phyloP scores from a whole-genome alignment of 768 basidiomycete genomes.

The Psilocybe cubensis region DNA sequence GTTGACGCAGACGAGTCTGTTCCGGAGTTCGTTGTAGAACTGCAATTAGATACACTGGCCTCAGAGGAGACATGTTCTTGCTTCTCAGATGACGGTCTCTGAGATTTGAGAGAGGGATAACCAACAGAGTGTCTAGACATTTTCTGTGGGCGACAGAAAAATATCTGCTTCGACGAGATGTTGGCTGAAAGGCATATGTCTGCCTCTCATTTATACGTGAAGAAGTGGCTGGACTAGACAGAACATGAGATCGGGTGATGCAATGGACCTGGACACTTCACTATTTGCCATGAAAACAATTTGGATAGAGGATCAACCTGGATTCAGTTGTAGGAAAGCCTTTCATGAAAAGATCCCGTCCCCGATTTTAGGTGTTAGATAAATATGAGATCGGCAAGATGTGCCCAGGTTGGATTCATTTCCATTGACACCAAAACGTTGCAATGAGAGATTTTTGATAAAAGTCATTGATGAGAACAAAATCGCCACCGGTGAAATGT shows the following conservation, averaged over 20 bases:
- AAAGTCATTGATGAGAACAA: slow-evolving; percentile 31
- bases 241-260: slow-evolving; percentile 29
- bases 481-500: slow-evolving; percentile 25
- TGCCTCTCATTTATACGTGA: slow-evolving; percentile 32
- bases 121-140: slow-evolving; percentile 15
- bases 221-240: slow-evolving; percentile 25
- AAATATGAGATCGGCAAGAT: slow-evolving; percentile 38
- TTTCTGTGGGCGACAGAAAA: background rate
- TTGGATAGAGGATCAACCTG: slow-evolving; percentile 24
- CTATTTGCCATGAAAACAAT: slow-evolving; percentile 30
- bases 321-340: slow-evolving; percentile 24
- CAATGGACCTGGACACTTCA: slow-evolving; percentile 30
- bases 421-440: slow-evolving; percentile 23
- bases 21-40: slow-evolving; percentile 30
- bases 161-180: slow-evolving; percentile 4
- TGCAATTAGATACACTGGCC: slow-evolving; percentile 10
- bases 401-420: slow-evolving; percentile 16
- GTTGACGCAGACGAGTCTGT: slow-evolving; percentile 38
- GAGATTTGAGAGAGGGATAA: slow-evolving; percentile 10
- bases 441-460: slow-evolving; percentile 21
- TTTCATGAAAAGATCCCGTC: slow-evolving; percentile 30
- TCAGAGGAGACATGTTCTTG: slow-evolving; percentile 6
- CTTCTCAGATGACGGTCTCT: slow-evolving; percentile 13
- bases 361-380: slow-evolving; percentile 33
- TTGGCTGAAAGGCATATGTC: slow-evolving; percentile 21